Evolutionary conservation across 169 alveolate species (phyloP).

Genomic region (Perkinsus marinus): DNA sequence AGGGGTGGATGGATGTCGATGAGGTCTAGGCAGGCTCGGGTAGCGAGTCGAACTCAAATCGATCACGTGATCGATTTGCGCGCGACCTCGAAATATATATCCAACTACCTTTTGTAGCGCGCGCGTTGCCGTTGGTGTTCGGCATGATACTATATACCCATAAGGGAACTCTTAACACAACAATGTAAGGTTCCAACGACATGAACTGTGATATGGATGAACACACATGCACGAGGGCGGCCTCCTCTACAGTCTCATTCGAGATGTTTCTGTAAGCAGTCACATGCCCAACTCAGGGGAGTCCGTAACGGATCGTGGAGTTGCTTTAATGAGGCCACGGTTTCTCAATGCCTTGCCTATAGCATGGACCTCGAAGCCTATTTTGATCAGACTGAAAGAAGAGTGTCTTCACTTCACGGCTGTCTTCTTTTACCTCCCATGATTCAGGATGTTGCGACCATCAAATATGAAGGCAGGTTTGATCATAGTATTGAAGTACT

Average conservation of each 20-base stretch:
- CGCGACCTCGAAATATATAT: background rate
- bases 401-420: conserved; percentile 19
- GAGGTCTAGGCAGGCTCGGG: background rate
- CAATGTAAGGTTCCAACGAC: no score
- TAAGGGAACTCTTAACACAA: no score
- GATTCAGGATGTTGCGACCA: conserved; percentile 59
- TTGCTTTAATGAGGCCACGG: background rate
- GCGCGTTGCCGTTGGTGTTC: no score
- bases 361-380: conserved; percentile 11
- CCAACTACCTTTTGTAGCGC: no score
- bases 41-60: background rate
- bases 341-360: conserved; percentile 20
- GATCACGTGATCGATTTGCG: background rate
- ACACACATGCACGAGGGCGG: no score
- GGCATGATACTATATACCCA: no score
- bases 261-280: background rate
- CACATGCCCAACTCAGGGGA: background rate
- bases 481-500: conserved; percentile 22
- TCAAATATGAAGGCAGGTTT: conserved; percentile 62
- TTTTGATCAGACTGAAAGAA: background rate
- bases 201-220: no score
- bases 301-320: background rate
- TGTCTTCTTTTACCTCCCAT: conserved; percentile 23
- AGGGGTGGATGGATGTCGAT: background rate
- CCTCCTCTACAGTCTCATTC: background rate